phyloP scores from a whole-genome alignment of 352 stramenopile species.

The Phytopythium helicoides region DNA sequence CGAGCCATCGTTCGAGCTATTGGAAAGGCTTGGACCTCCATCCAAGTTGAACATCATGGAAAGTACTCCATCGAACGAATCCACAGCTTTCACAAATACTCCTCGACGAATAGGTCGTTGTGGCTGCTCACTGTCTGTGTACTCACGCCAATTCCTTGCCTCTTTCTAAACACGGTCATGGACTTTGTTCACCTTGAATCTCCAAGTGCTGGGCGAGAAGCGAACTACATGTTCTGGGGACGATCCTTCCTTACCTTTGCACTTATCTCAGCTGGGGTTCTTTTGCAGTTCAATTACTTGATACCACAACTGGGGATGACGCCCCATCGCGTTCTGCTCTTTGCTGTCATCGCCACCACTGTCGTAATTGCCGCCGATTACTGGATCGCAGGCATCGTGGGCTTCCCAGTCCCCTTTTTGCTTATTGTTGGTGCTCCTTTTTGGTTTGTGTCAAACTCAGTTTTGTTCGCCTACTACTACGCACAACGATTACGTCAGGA shows the following conservation, averaged over 20 bases:
- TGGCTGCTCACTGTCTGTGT: conserved; percentile 11
- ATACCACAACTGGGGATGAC: conserved; percentile 10
- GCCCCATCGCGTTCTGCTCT: not conserved
- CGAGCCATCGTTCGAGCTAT: too few species aligned
- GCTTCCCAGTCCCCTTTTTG: conserved; percentile 41
- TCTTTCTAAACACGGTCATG: conserved; percentile 25
- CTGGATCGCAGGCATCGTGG: conserved; percentile 19
- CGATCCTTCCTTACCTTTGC: conserved; percentile 24
- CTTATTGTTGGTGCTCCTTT: conserved; percentile 24
- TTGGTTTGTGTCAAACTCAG: conserved; percentile 8
- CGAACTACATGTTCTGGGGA: conserved; percentile 35
- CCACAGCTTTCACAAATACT: conserved; percentile 11
- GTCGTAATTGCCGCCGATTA: not conserved
- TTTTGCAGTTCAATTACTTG: conserved; percentile 27
- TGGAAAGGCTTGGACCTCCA: conserved; percentile 5
- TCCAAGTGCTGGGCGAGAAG: conserved; percentile 17
- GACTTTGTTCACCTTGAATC: conserved; percentile 21
- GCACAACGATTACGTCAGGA: conserved; percentile 7
- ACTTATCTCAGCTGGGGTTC: conserved; percentile 26
- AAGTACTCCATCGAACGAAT: conserved; percentile 31
- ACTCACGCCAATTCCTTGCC: conserved; percentile 28
- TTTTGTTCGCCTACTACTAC: conserved; percentile 7
- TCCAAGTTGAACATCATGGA: conserved; percentile 33
- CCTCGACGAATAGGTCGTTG: not conserved
- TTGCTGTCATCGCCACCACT: not conserved